Evolutionary conservation across 2,329 filamentous ascomycete species (phyloP), one percentile per base, ranked within the genome.

Genomic region (Xylariaceae sp.): DNA sequence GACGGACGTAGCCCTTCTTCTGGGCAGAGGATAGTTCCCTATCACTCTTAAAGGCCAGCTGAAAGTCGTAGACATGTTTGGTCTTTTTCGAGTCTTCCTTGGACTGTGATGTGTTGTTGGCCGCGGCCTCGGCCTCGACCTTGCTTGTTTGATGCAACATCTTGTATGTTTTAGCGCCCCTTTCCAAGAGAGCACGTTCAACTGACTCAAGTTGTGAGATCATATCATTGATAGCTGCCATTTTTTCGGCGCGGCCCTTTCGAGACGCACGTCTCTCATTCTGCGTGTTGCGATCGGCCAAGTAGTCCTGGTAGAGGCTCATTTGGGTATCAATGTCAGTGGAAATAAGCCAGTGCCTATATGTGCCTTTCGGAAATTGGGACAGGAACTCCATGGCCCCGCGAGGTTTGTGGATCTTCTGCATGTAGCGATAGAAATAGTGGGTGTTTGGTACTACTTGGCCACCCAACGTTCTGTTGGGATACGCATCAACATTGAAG

Each of bases 161-260:
- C 10, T 73, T 68, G 69, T 89, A 92, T 0, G 81, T 81, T 72
- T 90, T 91, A 1, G 82, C 89, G 0, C 82, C 85, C 59, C 79
- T 83, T 3, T 74, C 71, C 1, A 87, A 48, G 17, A 93, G 73
- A 1, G 71, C 66, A 1, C 74, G 67, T 66, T 88, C 82, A 1
- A 90, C 72, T 17, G 75, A 68, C 64, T 85, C 76, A 44, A 87
- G 81, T 1, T 82, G 77, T 0, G 69, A 63, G 11, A 87, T 74
- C 11, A 82, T 69, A 6, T 78, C 73, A 8, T 77, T 63, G 15
- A 90, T 78, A 0, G 81, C 82, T 4, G 75, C 74, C 53, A 76
- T 75, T 71, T 89, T 90, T 70, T 84, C 80, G 2, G 72, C 59
- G 0, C 74, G 39, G 2, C 74, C 75, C 39, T 68, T 59, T 2